Evolutionary conservation across 768 basidiomycete genomes (phyloP).

Genomic region (Boletus patriciae): DNA sequence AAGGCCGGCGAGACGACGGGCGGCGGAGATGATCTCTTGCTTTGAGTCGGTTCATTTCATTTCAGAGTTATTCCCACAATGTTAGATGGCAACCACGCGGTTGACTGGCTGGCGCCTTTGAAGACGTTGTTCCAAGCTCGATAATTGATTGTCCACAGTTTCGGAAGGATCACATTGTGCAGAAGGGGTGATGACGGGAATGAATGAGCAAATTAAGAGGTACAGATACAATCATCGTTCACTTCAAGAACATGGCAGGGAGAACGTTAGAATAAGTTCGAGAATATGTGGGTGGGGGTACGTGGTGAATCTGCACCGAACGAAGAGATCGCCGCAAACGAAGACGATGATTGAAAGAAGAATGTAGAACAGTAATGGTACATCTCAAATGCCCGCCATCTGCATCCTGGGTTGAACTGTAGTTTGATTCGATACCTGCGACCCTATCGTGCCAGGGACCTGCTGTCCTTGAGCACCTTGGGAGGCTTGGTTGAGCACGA

Average conservation of each 20-base stretch:
- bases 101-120: not conserved
- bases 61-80: constrained; percentile 1
- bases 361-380: constrained; percentile 8
- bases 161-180: constrained; percentile 24
- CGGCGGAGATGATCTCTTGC: constrained; percentile 44
- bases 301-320: constrained; percentile 2
- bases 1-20: constrained; percentile 20
- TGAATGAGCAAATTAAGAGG: constrained; percentile 34
- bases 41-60: constrained; percentile 26
- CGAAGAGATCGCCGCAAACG: constrained; percentile 12
- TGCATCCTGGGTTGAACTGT: constrained; percentile 35
- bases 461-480: constrained; percentile 41
- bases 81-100: constrained; percentile 2
- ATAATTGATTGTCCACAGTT: constrained; percentile 18
- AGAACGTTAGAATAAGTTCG: constrained; percentile 20
- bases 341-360: constrained; percentile 8
- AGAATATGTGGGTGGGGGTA: constrained; percentile 4
- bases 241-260: constrained; percentile 29
- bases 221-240: constrained; percentile 42
- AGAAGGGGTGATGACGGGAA: constrained; percentile 14
- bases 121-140: not conserved
- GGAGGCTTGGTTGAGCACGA: constrained; percentile 39
- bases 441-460: constrained; percentile 34
- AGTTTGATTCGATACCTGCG: constrained; percentile 27
- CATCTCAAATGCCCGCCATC: constrained; percentile 35